phyloP scores from a whole-genome alignment of 2,329 filamentous ascomycete genomes.

The Hymenoscyphus fructigenus region DNA sequence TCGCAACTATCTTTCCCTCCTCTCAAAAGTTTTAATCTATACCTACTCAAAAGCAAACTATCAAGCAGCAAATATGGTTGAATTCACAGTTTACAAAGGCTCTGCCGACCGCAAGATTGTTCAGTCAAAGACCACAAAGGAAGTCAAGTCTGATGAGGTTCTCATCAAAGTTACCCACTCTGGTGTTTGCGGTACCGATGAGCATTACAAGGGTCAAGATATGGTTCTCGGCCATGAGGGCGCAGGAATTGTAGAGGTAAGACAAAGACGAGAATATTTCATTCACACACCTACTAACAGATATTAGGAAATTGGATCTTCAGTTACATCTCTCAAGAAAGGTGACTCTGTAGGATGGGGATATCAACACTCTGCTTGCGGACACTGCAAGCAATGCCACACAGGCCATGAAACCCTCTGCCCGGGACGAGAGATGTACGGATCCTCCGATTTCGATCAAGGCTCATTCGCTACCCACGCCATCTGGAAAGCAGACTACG shows the following conservation, averaged over 20 bases:
- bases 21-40: background rate
- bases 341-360: slow-evolving; percentile 52
- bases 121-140: slow-evolving; percentile 46
- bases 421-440: slow-evolving; percentile 43
- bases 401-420: slow-evolving; percentile 47
- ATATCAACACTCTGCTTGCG: slow-evolving; percentile 43
- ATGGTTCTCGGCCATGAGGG: slow-evolving; percentile 52
- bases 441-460: slow-evolving; percentile 45
- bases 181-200: slow-evolving; percentile 63
- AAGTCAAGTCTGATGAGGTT: slow-evolving; percentile 54
- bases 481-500: slow-evolving; percentile 42
- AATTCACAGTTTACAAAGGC: slow-evolving; percentile 65
- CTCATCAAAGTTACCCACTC: slow-evolving; percentile 64
- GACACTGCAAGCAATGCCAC: slow-evolving; percentile 46
- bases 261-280: background rate
- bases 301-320: slow-evolving; percentile 39
- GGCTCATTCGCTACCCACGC: slow-evolving; percentile 45
- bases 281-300: slow-evolving; percentile 7
- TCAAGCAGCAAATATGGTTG: slow-evolving; percentile 23
- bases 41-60: slow-evolving; percentile 2
- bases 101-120: slow-evolving; percentile 55
- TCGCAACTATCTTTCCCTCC: background rate
- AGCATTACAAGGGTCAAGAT: slow-evolving; percentile 40
- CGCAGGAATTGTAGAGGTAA: slow-evolving; percentile 44
- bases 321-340: slow-evolving; percentile 41